Base-by-base conservation (phyloP, 352 stramenopile genomes). In the Poterioochromonas sp. region DNA sequence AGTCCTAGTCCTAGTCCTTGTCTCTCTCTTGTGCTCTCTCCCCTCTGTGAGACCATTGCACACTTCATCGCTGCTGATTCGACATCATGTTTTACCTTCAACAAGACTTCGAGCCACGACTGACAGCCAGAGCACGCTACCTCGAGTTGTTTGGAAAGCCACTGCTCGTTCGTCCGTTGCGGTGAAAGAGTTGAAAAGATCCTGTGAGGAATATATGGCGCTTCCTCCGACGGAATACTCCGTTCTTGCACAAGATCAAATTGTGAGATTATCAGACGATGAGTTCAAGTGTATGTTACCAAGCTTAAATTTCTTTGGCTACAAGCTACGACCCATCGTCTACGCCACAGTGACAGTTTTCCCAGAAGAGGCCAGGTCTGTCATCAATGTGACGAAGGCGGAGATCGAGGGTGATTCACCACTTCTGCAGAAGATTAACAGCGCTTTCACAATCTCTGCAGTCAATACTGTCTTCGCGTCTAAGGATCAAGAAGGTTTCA, bases 251-350 rank as follows among this genome's bases (percentile, higher is more conserved):
- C 35, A 32, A n/a, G 39, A 76, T n/a, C 68, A 76, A 43, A 40
- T 76, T 15, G n/a, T 1, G 26, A 53, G 68, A 41, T 40, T 76
- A 22, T 26, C 2, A 40, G 68, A 76, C 58, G 12, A 5, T 58
- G 35, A 76, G 3, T 76, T 76, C 40, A 76, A 76, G 32, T 41
- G 22, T 26, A 20, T 32, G 15, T 37, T 76, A 8, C 5, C 35
- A n/a, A 76, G 1, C 1, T 41, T 76, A 39, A 76, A 76, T n/a
- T 76, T 76, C n/a, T 76, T 76, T 32, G 68, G 68, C 5, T 58
- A 32, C 8, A 53, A 76, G 12, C 3, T 76, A n/a, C 1, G 3
- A 34, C 68, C 68, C 1, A 20, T 76, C 3, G 3, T 76, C 3
- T 76, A 76, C 58, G 68, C 58, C 1, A 54, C 3, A 37, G 68